Base-by-base conservation (phyloP, 176 grass and related monocot genomes). In the Poa pratensis region DNA sequence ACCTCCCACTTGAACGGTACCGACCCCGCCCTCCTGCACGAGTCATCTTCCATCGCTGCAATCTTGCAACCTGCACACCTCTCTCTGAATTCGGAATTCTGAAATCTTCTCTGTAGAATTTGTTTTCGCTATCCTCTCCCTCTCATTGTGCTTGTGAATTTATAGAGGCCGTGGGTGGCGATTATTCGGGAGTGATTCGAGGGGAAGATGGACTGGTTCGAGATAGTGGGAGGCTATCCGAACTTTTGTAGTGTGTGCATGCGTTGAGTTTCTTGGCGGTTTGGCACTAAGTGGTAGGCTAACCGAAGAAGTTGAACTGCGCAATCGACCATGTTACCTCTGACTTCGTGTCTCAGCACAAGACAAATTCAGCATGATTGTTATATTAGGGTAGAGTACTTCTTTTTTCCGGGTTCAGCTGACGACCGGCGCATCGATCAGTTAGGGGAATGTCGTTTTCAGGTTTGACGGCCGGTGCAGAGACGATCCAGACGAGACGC, bases 1-100 rank as follows among this genome's bases (percentile, higher is more conserved):
- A 93, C 82, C 90, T 97, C 95, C 95, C 95, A 97, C 34, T 94
- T 85, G 90, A 97, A 97, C 50, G 92, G 95, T 20, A 97, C 24
- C 61, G 86, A 78, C 16, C 90, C 92, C n/a, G 95, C 87, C 71
- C 88, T 89, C 92, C 79, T 84, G 76, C 79, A 97, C 30, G 92
- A 94, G 62, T 89, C 89, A 15, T 92, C 94, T 70, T 92, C 94
- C 63, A 92, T 91, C 28, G 40, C 61, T 15, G 22, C 76, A 4
- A 70, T 24, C 57, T 20, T 48, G 7, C 20, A 60, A 78, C 1
- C 5, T 14, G 45, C 11, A 48, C 45, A 61, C 11, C 23, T 18
- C 12, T 63, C 11, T 71, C 10, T 27, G 16, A 26, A 17, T 11
- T 23, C 9, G 13, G 6, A 18, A 17, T 12, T 15, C 10, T 23